Conservation (phyloP, 2,329 filamentous ascomycete genomes). For the Pseudogymnoascus sp. region DNA sequence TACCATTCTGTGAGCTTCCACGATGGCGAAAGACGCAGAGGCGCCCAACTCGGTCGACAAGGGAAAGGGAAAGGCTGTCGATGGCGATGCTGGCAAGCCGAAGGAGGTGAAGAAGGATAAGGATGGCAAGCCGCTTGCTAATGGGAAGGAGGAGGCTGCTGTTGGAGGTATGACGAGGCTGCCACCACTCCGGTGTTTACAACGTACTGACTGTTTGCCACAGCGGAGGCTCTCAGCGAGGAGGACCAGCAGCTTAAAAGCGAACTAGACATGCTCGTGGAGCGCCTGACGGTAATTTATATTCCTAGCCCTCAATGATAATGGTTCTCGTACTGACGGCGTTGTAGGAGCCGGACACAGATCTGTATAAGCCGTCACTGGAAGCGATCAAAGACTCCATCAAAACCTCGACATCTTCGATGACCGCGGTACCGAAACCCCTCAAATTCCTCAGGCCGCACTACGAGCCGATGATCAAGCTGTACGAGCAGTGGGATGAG, state of each 20-base stretch:
- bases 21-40: slow-evolving; percentile 92
- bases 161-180: slow-evolving; percentile 30
- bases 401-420: slow-evolving; percentile 97
- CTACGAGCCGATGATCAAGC: slow-evolving; percentile 78
- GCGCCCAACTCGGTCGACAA: slow-evolving; percentile 79
- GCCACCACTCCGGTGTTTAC: slow-evolving; percentile 14
- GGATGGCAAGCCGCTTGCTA: slow-evolving; percentile 60
- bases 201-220: slow-evolving; percentile 28
- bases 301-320: neutral
- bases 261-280: slow-evolving; percentile 96
- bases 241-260: slow-evolving; percentile 98
- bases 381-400: slow-evolving; percentile 98
- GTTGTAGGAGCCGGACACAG: slow-evolving; percentile 68
- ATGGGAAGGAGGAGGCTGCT: slow-evolving; percentile 68
- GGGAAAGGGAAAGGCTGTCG: slow-evolving; percentile 87
- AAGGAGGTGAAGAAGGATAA: slow-evolving; percentile 53
- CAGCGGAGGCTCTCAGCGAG: slow-evolving; percentile 83
- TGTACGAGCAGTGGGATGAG: slow-evolving; percentile 82
- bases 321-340: slow-evolving; percentile 3
- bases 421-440: slow-evolving; percentile 98
- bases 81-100: slow-evolving; percentile 51
- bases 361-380: slow-evolving; percentile 83
- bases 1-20: slow-evolving; percentile 25
- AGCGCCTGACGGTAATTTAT: slow-evolving; percentile 70
- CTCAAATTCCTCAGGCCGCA: slow-evolving; percentile 96